Conservation (phyloP, 352 stramenopile genomes). For the Phytophthora hibernalis region DNA sequence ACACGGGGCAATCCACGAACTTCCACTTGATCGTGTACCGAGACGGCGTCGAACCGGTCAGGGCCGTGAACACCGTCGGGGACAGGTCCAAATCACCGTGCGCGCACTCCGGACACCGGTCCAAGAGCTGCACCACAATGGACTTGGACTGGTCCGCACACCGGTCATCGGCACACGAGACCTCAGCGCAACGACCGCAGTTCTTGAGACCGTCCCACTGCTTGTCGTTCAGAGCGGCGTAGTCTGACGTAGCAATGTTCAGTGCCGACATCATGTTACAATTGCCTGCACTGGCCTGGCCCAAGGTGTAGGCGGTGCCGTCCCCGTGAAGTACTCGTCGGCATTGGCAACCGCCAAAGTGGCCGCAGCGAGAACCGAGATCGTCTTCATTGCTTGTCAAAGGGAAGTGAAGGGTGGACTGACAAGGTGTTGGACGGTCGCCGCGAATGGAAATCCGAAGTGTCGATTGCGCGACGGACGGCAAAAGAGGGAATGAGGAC, state of each 20-base stretch:
- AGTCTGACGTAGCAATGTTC: slow-evolving; percentile 50
- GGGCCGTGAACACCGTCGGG: slow-evolving; percentile 44
- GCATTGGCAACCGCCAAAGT: slow-evolving; percentile 18
- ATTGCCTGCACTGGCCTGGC: slow-evolving; percentile 47
- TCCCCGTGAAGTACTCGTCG: slow-evolving; percentile 52
- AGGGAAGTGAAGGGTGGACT: background rate
- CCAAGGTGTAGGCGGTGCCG: slow-evolving; percentile 56
- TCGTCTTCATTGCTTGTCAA: slow-evolving; percentile 16
- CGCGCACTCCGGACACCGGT: slow-evolving; percentile 77
- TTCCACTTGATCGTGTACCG: slow-evolving; percentile 58
- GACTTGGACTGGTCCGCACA: slow-evolving; percentile 52
- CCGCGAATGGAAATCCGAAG: slow-evolving; percentile 11
- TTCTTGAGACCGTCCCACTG: slow-evolving; percentile 67
- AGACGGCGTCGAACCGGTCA: slow-evolving; percentile 52
- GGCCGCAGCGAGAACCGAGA: slow-evolving; percentile 11
- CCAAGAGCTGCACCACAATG: slow-evolving; percentile 66
- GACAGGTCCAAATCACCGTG: slow-evolving; percentile 71
- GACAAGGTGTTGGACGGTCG: slow-evolving; percentile 6
- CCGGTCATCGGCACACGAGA: slow-evolving; percentile 60
- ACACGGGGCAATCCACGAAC: slow-evolving; percentile 59
- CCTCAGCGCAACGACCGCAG: slow-evolving; percentile 74
- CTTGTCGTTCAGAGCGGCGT: slow-evolving; percentile 73
- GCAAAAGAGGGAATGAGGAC: slow-evolving; percentile 33
- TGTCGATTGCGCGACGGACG: slow-evolving; percentile 28
- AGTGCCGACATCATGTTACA: slow-evolving; percentile 56